Conservation (phyloP, 2,329 filamentous ascomycete species). For the Cladobotryum mycophilum region DNA sequence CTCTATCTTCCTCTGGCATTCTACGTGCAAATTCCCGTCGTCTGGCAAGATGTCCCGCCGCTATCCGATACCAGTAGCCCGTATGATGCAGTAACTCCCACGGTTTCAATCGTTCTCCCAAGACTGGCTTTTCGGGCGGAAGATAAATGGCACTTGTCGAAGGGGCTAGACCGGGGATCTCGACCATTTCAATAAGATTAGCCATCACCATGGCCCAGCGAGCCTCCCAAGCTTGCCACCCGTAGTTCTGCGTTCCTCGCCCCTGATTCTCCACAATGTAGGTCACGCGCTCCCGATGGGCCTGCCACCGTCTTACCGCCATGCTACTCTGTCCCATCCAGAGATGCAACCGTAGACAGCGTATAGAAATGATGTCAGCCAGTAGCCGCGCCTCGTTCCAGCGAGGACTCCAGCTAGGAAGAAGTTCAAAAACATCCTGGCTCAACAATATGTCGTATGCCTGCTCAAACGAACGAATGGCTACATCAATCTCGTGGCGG, state of each 20-base stretch:
- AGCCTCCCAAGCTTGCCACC: slow-evolving; percentile 90
- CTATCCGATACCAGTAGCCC: slow-evolving; percentile 60
- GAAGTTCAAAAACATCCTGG: slow-evolving; percentile 77
- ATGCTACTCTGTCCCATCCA: slow-evolving; percentile 74
- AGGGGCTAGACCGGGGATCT: slow-evolving; percentile 44
- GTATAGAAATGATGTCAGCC: slow-evolving; percentile 73
- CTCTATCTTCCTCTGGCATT: slow-evolving; percentile 54
- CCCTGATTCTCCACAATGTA: slow-evolving; percentile 78
- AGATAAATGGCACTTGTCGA: slow-evolving; percentile 42
- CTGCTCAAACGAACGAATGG: slow-evolving; percentile 77
- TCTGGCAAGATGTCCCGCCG: slow-evolving; percentile 49
- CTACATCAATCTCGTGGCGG: slow-evolving; percentile 83
- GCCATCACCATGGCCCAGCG: slow-evolving; percentile 62
- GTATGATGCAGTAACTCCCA: slow-evolving; percentile 61
- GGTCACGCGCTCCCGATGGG: slow-evolving; percentile 65
- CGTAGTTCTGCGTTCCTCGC: slow-evolving; percentile 81
- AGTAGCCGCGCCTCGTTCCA: slow-evolving; percentile 92
- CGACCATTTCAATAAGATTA: slow-evolving; percentile 49
- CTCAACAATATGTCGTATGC: slow-evolving; percentile 80
- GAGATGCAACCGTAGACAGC: slow-evolving; percentile 74
- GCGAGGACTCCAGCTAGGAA: slow-evolving; percentile 80
- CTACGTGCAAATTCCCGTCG: slow-evolving; percentile 47
- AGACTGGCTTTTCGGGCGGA: slow-evolving; percentile 51
- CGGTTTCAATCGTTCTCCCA: slow-evolving; percentile 52
- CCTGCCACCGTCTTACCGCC: slow-evolving; percentile 74